Evolutionary conservation across 306 rosid species (phyloP).

Genomic region (Hippophae rhamnoides): DNA sequence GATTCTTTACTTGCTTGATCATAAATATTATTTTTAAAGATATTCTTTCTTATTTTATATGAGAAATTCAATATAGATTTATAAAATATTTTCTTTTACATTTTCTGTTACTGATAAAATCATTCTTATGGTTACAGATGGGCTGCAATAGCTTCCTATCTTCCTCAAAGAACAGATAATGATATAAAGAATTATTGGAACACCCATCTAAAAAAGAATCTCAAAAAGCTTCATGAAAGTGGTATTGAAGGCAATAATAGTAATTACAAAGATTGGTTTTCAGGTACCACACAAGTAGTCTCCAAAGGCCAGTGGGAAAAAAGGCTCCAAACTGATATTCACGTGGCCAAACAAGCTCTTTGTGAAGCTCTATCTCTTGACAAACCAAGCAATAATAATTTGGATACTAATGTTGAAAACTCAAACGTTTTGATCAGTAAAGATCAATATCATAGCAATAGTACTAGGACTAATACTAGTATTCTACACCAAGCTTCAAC

Average conservation of each 20-base stretch:
- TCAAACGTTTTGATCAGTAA: slow-evolving; percentile 7
- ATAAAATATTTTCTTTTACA: too few species aligned
- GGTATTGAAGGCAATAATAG: slow-evolving; percentile 20
- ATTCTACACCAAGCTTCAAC: slow-evolving; percentile 15
- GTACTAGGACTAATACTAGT: background rate
- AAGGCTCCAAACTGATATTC: slow-evolving; percentile 80
- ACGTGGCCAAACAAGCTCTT: slow-evolving; percentile 77
- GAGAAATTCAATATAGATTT: too few species aligned
- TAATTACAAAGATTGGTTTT: slow-evolving; percentile 9
- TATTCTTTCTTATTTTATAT: too few species aligned
- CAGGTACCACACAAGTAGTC: slow-evolving; percentile 17
- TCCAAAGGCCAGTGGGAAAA: slow-evolving; percentile 94
- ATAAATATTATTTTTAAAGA: too few species aligned
- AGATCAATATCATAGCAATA: slow-evolving; percentile 25
- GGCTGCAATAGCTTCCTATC: slow-evolving; percentile 48
- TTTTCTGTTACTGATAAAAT: background rate
- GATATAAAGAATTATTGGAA: slow-evolving; percentile 48
- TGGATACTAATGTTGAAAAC: too few species aligned
- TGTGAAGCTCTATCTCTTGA: slow-evolving; percentile 75
- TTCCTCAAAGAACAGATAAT: slow-evolving; percentile 42
- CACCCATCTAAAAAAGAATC: slow-evolving; percentile 41
- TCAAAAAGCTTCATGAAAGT: slow-evolving; percentile 18
- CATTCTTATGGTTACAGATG: slow-evolving; percentile 24
- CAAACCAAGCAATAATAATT: slow-evolving; percentile 16
- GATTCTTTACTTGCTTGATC: too few species aligned